phyloP scores from a whole-genome alignment of 306 rosid species.

The Argentina anserina region DNA sequence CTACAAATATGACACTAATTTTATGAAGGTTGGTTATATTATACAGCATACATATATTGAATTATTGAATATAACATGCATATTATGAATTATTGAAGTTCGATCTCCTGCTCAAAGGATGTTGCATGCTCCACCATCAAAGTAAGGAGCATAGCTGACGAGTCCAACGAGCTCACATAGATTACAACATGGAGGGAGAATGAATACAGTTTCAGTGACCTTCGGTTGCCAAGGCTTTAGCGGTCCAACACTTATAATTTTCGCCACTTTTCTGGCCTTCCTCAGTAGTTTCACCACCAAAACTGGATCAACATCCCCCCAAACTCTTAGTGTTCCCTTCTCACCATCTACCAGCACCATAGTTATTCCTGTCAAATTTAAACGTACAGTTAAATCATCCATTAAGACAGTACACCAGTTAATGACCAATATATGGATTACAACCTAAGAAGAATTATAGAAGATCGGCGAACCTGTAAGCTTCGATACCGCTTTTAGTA shows the following conservation, averaged over 20 bases:
- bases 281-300: not conserved
- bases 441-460: no score
- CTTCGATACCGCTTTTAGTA: not conserved
- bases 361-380: not conserved
- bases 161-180: not conserved
- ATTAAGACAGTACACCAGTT: not conserved
- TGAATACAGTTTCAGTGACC: not conserved
- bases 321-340: not conserved
- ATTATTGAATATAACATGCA: no score
- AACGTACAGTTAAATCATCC: not conserved
- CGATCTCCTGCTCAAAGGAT: not conserved
- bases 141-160: not conserved
- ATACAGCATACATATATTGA: no score
- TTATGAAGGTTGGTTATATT: no score
- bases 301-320: conserved; percentile 7
- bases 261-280: not conserved
- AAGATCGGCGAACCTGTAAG: not conserved
- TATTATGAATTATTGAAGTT: no score
- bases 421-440: not conserved
- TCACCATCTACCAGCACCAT: not conserved
- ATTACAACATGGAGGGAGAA: conserved; percentile 4
- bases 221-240: not conserved
- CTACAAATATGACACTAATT: no score
- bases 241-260: not conserved
- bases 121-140: not conserved